These are phyloP conservation scores for Fusarium sp. DNA, from an alignment of 2,329 filamentous ascomycete genomes.

Conservation along the genomic window DNA sequence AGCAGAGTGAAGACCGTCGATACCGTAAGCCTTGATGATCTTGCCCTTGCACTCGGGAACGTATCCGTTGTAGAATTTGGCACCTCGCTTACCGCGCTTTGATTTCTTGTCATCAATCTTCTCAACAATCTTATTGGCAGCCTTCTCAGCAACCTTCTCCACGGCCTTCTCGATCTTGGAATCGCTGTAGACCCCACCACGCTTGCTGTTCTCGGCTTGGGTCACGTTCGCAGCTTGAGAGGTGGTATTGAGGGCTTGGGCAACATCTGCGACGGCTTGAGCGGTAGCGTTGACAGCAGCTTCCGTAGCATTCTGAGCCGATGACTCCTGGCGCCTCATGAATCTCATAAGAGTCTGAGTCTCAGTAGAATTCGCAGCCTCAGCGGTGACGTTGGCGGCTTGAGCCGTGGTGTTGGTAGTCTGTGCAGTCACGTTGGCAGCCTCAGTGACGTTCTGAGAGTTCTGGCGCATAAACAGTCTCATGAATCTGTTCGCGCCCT, in stretches of 20 bases:
- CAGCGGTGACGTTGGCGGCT: not conserved
- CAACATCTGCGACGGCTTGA: not conserved
- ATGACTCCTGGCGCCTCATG: not conserved
- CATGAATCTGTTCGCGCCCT: not conserved
- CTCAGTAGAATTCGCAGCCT: not conserved
- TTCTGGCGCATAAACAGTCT: not conserved
- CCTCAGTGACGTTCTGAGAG: not conserved
- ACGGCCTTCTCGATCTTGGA: slow-evolving; percentile 27
- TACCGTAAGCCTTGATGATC: slow-evolving; percentile 22
- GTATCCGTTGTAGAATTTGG: slow-evolving; percentile 41
- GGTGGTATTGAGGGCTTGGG: not conserved
- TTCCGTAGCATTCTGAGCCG: not conserved
- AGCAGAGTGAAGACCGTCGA: slow-evolving; percentile 13
- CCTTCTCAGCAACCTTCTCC: slow-evolving; percentile 22
- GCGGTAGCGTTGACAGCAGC: not conserved
- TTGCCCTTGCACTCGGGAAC: slow-evolving; percentile 25
- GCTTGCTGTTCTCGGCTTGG: slow-evolving; percentile 10
- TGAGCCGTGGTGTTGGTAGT: not conserved
- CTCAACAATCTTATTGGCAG: slow-evolving; percentile 21
- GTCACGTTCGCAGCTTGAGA: not conserved
- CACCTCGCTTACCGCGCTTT: slow-evolving; percentile 17
- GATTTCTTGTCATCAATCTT: slow-evolving; percentile 6
- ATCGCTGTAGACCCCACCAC: slow-evolving; percentile 17
- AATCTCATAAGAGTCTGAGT: slow-evolving; percentile 1
- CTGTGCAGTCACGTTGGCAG: not conserved